Evolutionary conservation across 192 early-diverging fungal species (phyloP), one percentile per base, ranked within the genome.

Genomic region (Spizellomyces punctatus): DNA sequence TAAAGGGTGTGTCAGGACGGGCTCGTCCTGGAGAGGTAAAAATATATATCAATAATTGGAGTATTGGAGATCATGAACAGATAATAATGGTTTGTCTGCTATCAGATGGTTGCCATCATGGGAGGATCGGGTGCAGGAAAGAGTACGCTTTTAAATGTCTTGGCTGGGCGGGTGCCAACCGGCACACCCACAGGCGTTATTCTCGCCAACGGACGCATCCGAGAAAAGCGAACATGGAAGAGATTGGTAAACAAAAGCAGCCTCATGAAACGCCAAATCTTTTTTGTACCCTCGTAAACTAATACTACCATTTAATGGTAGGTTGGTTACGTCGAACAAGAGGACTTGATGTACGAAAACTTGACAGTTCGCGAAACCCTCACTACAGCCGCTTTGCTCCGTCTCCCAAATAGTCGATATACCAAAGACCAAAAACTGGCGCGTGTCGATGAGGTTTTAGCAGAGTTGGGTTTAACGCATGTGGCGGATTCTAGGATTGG

Each of bases 41-140:
- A 17, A 61, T 21, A 21, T 60, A 9, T 60, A 12, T 60, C n/a
- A n/a, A n/a, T n/a, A n/a, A n/a, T 55, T 16, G 19, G 52, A 55
- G 1, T 2, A 16, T n/a, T 19, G 16, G 17, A 22, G 21, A 61
- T 17, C 10, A 41, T 12, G 14, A 4, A 14, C 14, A 14, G 0
- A 22, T 41, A 12, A 61, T 2, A 14, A 14, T 17, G 19, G n/a
- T n/a, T 17, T 41, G 12, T 22, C 1, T 41, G 12, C 4, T 16
- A 27, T 14, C 14, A 72, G 58, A 17, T 93, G 36, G 75, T 91
- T 66, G 92, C 91, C 6, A 85, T 96, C 10, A 95, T 95, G 89
- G 95, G 95, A 2, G 90, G 91, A 7, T 91, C 89, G 14, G 93
- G 93, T 8, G 92, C 93, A 7, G 95, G 95, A 45, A 97, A 88